Percentiles rank a stretch among this genome's conserved stretches.
These are phyloP conservation scores for Vitis rotundifolia DNA, from an alignment of 164 flowering plant species.

Conservation along the genomic window DNA sequence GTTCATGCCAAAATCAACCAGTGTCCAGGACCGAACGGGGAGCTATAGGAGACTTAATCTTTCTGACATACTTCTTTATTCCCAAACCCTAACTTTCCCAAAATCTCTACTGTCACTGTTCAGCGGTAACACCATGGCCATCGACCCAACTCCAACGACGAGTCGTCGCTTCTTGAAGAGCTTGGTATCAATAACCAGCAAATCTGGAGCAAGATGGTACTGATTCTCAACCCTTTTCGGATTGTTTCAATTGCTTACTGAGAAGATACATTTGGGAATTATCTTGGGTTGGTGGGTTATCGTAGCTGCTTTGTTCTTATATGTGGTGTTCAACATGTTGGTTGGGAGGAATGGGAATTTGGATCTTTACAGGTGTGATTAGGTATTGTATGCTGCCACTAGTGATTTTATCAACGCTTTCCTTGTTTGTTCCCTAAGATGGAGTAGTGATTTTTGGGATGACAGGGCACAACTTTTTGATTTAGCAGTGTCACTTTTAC, in stretches of 20 bases:
- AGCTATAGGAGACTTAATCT: no score
- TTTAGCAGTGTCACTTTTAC: conserved; percentile 73
- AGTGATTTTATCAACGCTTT: conserved; percentile 71
- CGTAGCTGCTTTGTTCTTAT: conserved; percentile 67
- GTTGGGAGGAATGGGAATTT: conserved; percentile 83
- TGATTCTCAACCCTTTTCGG: conserved; percentile 79
- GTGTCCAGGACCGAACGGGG: no score
- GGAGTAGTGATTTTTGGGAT: conserved; percentile 16
- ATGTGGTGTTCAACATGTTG: conserved; percentile 78
- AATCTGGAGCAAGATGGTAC: conserved; percentile 72
- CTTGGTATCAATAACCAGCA: conserved; percentile 84
- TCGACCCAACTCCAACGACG: conserved; percentile 52
- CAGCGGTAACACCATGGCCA: conserved; percentile 12
- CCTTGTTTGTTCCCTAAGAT: conserved; percentile 69
- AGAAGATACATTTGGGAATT: conserved; percentile 87
- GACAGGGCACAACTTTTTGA: conserved; percentile 67
- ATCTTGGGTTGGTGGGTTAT: conserved; percentile 95
- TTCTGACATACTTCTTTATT: no score
- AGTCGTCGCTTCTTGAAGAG: conserved; percentile 85
- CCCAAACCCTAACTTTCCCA: no score
- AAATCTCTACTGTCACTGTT: neutral
- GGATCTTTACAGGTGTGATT: conserved; percentile 75
- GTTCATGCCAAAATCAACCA: no score
- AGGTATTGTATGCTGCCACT: conserved; percentile 88
- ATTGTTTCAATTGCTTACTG: conserved; percentile 81